Evolutionary conservation across 2,329 filamentous ascomycete species (phyloP), one percentile per base, ranked within the genome.

Genomic region (Monilinia fructicola): DNA sequence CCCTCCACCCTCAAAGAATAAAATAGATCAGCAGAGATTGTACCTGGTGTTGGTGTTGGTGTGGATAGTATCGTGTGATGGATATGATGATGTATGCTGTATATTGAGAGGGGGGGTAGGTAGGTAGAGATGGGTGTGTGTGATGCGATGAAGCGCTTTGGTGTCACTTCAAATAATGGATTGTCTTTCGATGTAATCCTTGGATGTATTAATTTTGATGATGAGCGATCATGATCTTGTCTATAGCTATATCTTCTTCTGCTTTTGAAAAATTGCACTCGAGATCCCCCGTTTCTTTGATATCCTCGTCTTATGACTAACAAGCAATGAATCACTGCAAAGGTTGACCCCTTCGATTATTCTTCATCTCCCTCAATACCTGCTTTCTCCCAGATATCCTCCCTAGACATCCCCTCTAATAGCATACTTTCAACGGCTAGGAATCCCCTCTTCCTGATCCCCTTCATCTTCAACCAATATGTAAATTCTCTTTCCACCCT

Each of bases 371-470:
- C 71, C 66, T 75, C 71, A 64, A 74, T 65, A 26, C 74, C 73
- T 10, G 67, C 72, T 68, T 65, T 71, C 64, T 75, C 85, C 80
- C 82, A 84, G 48, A 86, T 70, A 70, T 84, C 82, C 63, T 78
- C 79, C 68, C 74, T 78, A 28, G 72, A 78, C 75, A 82, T 80
- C 54, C 77, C 78, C 66, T 83, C 82, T 42, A 80, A 77, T 69
- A 86, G 67, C 40, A 77, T 73, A 54, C 82, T 83, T 67, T 72
- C 75, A 69, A 69, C 63, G 59, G 72, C 67, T 56, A 67, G 42
- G 69, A 74, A 77, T 0, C 70, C 74, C 67, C 69, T 73, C 72
- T 71, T 75, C 69, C 77, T 74, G 21, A n/a, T 62, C 38, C 31
- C 61, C n/a, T 68, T 72, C 67, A 73, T 75, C 35, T 65, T 74